Base-by-base conservation (phyloP, 2,329 filamentous ascomycete species). In the Periconia sp. region DNA sequence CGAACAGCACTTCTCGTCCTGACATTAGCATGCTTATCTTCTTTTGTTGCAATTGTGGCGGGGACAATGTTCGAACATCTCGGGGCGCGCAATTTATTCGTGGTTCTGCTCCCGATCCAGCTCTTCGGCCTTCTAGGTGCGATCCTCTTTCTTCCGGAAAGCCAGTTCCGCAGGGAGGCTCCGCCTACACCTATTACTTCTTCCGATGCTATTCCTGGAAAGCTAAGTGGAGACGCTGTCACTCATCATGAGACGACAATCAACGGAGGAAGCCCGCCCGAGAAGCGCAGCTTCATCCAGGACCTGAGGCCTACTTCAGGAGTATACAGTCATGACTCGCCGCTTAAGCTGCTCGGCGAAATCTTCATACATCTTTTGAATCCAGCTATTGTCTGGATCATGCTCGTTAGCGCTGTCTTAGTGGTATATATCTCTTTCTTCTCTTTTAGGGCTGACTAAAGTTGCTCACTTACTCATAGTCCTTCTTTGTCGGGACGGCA, bases 1-100 rank as follows among this genome's bases (percentile, higher is more conserved):
- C 55, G 64, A 4, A 66, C 64, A 0, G 59, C 65, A 4, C 15
- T 68, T 10, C 49, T 68, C 4, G 64, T 69, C 2, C 49, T 63
- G 2, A 64, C 63, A 3, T 47, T 67, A 9, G 60, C 65, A 1
- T 66, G 63, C 39, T 53, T 65, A 32, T 50, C 57, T 0, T 59
- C 57, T 4, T 53, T 65, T 17, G 62, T 69, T 0, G 54, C 61
- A 10, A 59, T 68, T 21, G 52, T 65, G 18, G 48, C 54, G 12
- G 66, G 63, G 0, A 56, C 52, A 11, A 55, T 63, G 40, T 61
- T 53, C n/a, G 38, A 64, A 31, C 35, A 57, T 21, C 42, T 63
- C 4, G 65, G 66, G 3, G 66, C 61, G 31, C 36, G 48, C 11
- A 59, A 58, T 17, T 48, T 66, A 12, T 69, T 69, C 24, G 52